Base-by-base conservation (phyloP, 23 red algal genomes). In the Gracilaria domingensis region DNA sequence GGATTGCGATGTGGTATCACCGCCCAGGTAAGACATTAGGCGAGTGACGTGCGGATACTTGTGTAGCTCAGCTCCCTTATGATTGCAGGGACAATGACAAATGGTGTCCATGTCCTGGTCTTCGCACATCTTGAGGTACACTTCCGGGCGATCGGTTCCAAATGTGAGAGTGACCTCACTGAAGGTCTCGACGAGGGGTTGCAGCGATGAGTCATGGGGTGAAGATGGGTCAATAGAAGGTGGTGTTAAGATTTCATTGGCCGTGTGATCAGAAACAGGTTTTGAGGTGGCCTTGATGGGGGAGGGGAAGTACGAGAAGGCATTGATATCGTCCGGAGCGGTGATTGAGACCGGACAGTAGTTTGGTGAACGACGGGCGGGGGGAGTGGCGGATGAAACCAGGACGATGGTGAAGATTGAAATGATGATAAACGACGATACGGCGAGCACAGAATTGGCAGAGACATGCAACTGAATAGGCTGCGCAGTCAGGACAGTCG, bases 51-150 rank as follows among this genome's bases (percentile, higher is more conserved):
- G 69, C 35, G 69, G 69, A 47, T 24, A 44, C 34, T 45, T 75
- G 34, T 16, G 69, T 35, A 75, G 69, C 0, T 75, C 36, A 44
- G 35, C 1, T 11, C 37, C 0, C 69, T 40, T 40, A 30, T 75
- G 69, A 47, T 75, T 75, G 35, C 69, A 75, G 23, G 69, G 17
- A 16, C 69, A 75, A 36, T 75, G 69, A 16, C 69, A 75, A 8
- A 81, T 56, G 28, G 50, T 81, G 8, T 81, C 25, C 49, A 35
- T 32, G n/a, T 81, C 29, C 32, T 39, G 11, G n/a, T 18, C 49
- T 59, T 81, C 51, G 47, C 42, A 53, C 77, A 81, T 81, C 5
- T 58, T 81, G 49, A 81, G 77, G 26, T 81, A 81, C 34, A 81
- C 77, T 59, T 81, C 77, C 9, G 77, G 77, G 17, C 56, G 49